phyloP scores from a whole-genome alignment of 2,329 filamentous ascomycete species.

The Aureobasidium sp. region DNA sequence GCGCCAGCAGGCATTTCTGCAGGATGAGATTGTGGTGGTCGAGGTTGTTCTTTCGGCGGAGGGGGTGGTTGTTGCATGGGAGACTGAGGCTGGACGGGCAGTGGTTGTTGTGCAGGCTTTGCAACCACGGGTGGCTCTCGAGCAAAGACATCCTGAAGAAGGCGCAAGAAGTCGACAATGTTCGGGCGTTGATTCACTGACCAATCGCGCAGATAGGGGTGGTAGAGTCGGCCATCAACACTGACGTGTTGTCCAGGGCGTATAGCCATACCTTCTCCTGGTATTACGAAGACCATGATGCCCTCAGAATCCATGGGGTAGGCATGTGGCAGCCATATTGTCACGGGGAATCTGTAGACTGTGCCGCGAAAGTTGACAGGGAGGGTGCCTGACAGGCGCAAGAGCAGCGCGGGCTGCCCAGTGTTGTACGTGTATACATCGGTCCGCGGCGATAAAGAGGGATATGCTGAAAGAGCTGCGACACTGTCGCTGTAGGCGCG shows the following conservation, averaged over 20 bases:
- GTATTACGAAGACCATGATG: conserved; percentile 81
- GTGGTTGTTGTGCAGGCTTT: conserved; percentile 49
- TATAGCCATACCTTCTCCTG: conserved; percentile 80
- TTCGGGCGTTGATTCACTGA: conserved; percentile 82
- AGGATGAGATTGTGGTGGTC: conserved; percentile 21
- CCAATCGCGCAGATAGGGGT: conserved; percentile 92
- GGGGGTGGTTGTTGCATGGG: conserved; percentile 27
- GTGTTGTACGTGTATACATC: conserved; percentile 95
- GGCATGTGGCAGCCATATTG: conserved; percentile 84
- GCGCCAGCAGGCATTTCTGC: conserved; percentile 16
- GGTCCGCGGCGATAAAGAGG: conserved; percentile 75
- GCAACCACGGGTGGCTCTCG: conserved; percentile 90
- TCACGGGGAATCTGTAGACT: conserved; percentile 84
- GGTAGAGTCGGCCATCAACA: conserved; percentile 86
- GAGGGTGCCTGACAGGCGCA: conserved; percentile 79
- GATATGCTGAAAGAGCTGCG: conserved; percentile 69
- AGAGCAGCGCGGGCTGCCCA: conserved; percentile 75
- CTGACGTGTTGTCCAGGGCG: conserved; percentile 92
- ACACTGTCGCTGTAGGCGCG: conserved; percentile 89
- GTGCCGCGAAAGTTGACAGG: conserved; percentile 87
- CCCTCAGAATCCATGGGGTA: conserved; percentile 80
- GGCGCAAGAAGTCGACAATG: conserved; percentile 71
- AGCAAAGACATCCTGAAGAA: conserved; percentile 79
- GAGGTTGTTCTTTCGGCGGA: conserved; percentile 29
- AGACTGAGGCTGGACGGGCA: conserved; percentile 44